Evolutionary conservation across 306 rosid genomes (phyloP).

Genomic region (Dryas alaskensis): DNA sequence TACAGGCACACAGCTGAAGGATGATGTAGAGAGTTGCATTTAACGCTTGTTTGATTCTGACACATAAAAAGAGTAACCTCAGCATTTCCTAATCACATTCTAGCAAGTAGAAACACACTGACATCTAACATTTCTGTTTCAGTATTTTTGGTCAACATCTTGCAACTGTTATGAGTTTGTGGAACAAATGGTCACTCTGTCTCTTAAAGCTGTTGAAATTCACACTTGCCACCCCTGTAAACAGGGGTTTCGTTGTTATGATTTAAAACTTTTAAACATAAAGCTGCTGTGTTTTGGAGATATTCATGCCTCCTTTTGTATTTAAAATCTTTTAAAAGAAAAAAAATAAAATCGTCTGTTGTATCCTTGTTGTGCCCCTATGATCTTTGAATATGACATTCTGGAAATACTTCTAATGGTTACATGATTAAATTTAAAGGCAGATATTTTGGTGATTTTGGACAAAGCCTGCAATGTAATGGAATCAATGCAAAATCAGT

Average conservation of each 20-base stretch:
- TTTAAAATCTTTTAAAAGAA: background rate
- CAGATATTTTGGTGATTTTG: background rate
- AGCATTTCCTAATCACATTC: background rate
- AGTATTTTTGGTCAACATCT: background rate
- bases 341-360: background rate
- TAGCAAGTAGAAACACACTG: background rate
- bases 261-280: background rate
- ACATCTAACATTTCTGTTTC: slow-evolving; percentile 5
- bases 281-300: background rate
- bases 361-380: too few species aligned
- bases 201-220: background rate
- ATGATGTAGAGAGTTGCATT: background rate
- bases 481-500: background rate
- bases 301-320: background rate
- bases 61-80: background rate
- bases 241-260: background rate
- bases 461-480: background rate
- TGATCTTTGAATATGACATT: too few species aligned
- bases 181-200: slow-evolving; percentile 5
- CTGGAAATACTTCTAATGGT: too few species aligned
- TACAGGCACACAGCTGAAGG: background rate
- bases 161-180: slow-evolving; percentile 6
- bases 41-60: background rate
- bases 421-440: too few species aligned
- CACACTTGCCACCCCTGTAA: background rate